Percentiles rank a stretch among this genome's conserved stretches.
Evolutionary conservation across 192 early-diverging fungal species (phyloP).

Genomic region (Backusella parvicylindrica): DNA sequence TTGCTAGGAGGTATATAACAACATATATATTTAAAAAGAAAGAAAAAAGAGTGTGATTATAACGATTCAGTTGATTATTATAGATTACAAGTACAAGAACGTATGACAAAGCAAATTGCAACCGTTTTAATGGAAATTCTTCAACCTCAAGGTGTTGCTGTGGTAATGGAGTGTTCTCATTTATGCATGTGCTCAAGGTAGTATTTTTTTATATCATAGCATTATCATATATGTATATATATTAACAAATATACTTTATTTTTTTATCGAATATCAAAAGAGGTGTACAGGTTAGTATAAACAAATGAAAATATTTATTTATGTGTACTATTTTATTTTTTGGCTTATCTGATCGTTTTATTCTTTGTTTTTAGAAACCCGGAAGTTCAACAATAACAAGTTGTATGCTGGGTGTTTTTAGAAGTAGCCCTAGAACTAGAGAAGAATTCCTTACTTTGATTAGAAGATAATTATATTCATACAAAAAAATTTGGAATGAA

Average conservation of each 20-base stretch:
- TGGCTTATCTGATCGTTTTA: background rate
- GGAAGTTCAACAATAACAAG: constrained; percentile 92
- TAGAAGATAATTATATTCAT: constrained; percentile 23
- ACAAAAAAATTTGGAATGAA: background rate
- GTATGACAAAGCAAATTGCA: constrained; percentile 97
- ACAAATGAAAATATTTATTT: background rate
- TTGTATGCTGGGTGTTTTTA: constrained; percentile 93
- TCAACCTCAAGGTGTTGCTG: constrained; percentile 94
- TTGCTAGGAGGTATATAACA: constrained; percentile 73
- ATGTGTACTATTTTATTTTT: background rate
- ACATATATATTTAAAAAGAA: too few species aligned
- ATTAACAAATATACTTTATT: background rate
- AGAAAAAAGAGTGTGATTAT: too few species aligned
- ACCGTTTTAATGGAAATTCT: constrained; percentile 86
- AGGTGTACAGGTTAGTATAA: constrained; percentile 7
- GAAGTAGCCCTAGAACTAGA: constrained; percentile 85
- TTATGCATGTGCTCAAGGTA: constrained; percentile 37
- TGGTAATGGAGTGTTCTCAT: constrained; percentile 93
- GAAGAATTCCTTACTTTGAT: constrained; percentile 96
- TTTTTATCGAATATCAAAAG: background rate
- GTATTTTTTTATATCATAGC: background rate
- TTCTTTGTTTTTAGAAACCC: constrained; percentile 65
- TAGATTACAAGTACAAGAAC: constrained; percentile 95
- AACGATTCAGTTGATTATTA: too few species aligned
- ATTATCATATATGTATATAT: background rate